Conservation (phyloP, 805 yeast genomes). For the Barnettozyma pratensis region DNA sequence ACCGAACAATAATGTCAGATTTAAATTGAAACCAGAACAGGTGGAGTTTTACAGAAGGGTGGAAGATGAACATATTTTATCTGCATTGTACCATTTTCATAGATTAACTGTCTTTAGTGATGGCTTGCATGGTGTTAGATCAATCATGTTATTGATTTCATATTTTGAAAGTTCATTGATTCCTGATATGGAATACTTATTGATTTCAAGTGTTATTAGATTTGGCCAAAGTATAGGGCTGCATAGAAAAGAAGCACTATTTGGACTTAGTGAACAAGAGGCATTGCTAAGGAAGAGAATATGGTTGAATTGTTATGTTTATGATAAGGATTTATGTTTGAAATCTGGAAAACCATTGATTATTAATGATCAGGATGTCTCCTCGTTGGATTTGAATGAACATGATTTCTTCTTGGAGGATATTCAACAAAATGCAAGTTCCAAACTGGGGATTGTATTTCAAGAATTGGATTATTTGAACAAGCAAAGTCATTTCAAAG, state of each 20-base stretch:
- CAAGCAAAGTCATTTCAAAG: conserved; percentile 3
- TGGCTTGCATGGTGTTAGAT: conserved; percentile 44
- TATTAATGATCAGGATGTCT: conserved; percentile 34
- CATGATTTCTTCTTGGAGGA: neutral
- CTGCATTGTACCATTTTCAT: conserved; percentile 44
- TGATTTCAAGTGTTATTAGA: conserved; percentile 40
- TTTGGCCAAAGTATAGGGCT: conserved; percentile 51
- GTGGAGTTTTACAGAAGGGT: conserved; percentile 2
- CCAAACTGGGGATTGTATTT: neutral
- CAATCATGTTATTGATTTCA: conserved; percentile 39
- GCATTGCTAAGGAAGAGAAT: conserved; percentile 31
- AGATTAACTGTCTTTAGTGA: conserved; percentile 41
- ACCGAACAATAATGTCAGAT: neutral
- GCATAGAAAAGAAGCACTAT: conserved; percentile 39
- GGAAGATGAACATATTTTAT: conserved; percentile 7
- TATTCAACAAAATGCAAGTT: neutral
- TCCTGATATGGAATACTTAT: conserved; percentile 34
- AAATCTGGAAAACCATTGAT: conserved; percentile 43
- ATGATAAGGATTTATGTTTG: conserved; percentile 39
- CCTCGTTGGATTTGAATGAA: conserved; percentile 19
- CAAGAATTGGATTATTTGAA: conserved; percentile 1
- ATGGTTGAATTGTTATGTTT: conserved; percentile 43
- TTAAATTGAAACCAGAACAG: neutral
- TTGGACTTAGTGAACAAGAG: conserved; percentile 31
- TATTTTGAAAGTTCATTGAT: conserved; percentile 30